Percentiles rank a stretch among this genome's conserved stretches.
phyloP scores from a whole-genome alignment of 352 stramenopile genomes.

The Pythium phragmitis region DNA sequence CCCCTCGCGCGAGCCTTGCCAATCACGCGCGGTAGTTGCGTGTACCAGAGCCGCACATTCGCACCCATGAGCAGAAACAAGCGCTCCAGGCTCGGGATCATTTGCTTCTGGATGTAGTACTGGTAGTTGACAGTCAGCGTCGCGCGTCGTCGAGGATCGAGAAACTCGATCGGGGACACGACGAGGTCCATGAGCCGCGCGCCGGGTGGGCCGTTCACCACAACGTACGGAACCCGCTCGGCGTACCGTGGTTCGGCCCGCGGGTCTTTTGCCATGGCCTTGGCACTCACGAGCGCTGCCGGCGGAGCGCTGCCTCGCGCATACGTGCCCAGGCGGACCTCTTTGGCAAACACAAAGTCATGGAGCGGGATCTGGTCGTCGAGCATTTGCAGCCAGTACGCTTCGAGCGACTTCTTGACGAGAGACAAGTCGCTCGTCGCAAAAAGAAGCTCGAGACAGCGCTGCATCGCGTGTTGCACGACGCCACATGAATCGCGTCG shows the following conservation, averaged over 20 bases:
- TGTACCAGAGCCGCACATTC: constrained; percentile 78
- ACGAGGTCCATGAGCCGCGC: constrained; percentile 90
- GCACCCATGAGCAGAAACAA: constrained; percentile 78
- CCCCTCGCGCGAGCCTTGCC: constrained; percentile 50
- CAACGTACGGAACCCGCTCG: constrained; percentile 90
- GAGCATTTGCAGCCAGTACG: constrained; percentile 69
- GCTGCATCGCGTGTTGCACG: constrained; percentile 71
- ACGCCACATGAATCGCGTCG: constrained; percentile 92
- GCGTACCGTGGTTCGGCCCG: constrained; percentile 78
- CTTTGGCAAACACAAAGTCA: constrained; percentile 85
- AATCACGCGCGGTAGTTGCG: constrained; percentile 48
- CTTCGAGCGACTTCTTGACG: constrained; percentile 61
- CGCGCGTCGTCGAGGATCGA: constrained; percentile 27
- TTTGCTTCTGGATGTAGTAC: constrained; percentile 93
- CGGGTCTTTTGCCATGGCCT: constrained; percentile 78
- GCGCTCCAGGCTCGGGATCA: constrained; percentile 75
- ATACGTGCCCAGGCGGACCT: constrained; percentile 86
- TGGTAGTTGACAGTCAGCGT: constrained; percentile 83
- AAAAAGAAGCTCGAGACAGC: constrained; percentile 66
- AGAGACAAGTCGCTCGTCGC: constrained; percentile 64
- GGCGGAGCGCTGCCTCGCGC: constrained; percentile 55
- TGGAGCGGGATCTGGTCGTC: constrained; percentile 60
- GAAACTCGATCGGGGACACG: constrained; percentile 73
- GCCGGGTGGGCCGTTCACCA: constrained; percentile 85
- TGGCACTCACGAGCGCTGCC: constrained; percentile 73